Evolutionary conservation across 2,329 filamentous ascomycete genomes (phyloP).

Genomic region (Ceratocystis lukuohia): DNA sequence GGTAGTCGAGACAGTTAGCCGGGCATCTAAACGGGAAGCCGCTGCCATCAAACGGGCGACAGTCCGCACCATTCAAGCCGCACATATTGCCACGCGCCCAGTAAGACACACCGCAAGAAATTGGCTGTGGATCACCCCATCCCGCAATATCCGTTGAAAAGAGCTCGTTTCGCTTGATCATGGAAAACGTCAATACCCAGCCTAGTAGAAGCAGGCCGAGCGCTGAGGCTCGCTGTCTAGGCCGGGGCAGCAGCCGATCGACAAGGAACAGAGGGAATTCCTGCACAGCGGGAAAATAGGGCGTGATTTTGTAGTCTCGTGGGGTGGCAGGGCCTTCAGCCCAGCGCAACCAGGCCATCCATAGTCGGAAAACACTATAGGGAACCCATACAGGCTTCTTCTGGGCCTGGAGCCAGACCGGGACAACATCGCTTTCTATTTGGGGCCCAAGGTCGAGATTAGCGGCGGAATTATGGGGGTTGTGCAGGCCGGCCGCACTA

Average conservation of each 20-base stretch:
- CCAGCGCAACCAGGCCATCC: constrained; percentile 36
- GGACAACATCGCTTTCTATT: constrained; percentile 3
- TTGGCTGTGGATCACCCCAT: constrained; percentile 51
- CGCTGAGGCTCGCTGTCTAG: constrained; percentile 44
- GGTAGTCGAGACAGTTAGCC: constrained; percentile 53
- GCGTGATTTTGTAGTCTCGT: constrained; percentile 38
- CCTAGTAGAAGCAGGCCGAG: constrained; percentile 46
- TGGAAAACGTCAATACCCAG: constrained; percentile 57
- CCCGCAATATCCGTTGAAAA: constrained; percentile 47
- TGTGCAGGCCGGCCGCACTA: constrained; percentile 17
- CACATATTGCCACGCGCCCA: constrained; percentile 61
- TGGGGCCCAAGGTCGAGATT: neutral
- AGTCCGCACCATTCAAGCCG: constrained; percentile 59
- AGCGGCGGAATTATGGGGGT: constrained; percentile 28
- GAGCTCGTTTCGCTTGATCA: constrained; percentile 53
- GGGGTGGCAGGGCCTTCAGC: constrained; percentile 43
- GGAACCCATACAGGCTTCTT: constrained; percentile 47
- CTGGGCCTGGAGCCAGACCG: constrained; percentile 40
- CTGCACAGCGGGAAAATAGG: constrained; percentile 53
- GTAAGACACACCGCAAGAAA: constrained; percentile 55
- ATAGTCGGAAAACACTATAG: constrained; percentile 37
- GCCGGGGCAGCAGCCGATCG: constrained; percentile 47
- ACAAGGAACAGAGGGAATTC: constrained; percentile 50
- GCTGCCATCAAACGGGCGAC: constrained; percentile 58
- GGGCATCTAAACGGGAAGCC: constrained; percentile 64